These are phyloP conservation scores for Kandelia obovata DNA, from an alignment of 345 rosid genomes.

Conservation along the genomic window DNA sequence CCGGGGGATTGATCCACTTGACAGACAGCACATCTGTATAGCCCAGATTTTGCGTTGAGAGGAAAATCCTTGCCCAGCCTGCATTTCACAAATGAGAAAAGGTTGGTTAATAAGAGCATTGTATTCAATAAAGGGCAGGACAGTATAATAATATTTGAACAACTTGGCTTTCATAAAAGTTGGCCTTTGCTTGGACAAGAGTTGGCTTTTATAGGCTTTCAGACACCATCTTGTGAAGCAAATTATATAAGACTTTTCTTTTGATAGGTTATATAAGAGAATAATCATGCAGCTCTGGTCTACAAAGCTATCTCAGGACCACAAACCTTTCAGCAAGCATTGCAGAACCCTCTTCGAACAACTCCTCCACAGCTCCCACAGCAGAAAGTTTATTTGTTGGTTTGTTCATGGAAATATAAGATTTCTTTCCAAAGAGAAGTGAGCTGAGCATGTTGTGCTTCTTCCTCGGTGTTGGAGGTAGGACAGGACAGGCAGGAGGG, in stretches of 20 bases:
- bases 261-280: too few relatives aligned
- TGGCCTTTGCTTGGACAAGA: neutral
- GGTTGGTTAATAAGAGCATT: neutral
- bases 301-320: neutral
- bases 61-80: slow-evolving; percentile 84
- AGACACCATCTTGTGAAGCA: neutral
- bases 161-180: neutral
- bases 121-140: neutral
- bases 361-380: slow-evolving; percentile 92
- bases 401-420: slow-evolving; percentile 42
- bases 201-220: neutral
- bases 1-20: slow-evolving; percentile 74
- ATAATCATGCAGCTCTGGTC: neutral
- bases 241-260: neutral
- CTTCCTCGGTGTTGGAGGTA: slow-evolving; percentile 64
- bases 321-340: slow-evolving; percentile 86
- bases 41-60: slow-evolving; percentile 46
- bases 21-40: slow-evolving; percentile 92
- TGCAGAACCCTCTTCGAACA: slow-evolving; percentile 99
- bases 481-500: slow-evolving; percentile 71
- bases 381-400: slow-evolving; percentile 78
- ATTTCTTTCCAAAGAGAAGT: slow-evolving; percentile 62
- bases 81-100: slow-evolving; percentile 29
- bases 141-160: too few relatives aligned
- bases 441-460: slow-evolving; percentile 61